phyloP scores from a whole-genome alignment of 2,329 filamentous ascomycete genomes.

The Penicillium sp. region DNA sequence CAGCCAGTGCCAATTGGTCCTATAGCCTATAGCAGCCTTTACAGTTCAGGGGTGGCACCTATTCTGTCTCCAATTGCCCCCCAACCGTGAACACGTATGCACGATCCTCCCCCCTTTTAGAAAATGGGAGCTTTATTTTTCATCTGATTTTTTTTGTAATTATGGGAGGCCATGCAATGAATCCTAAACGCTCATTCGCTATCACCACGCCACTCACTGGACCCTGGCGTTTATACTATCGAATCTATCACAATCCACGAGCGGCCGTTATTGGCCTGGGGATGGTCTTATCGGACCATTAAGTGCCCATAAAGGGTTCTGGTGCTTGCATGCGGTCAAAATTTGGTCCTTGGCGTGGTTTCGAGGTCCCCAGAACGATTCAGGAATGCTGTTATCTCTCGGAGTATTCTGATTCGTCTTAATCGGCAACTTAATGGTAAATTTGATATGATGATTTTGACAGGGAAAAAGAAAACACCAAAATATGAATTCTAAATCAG shows the following conservation, averaged over 20 bases:
- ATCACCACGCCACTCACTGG: conserved; percentile 6
- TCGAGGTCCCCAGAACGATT: conserved; percentile 12
- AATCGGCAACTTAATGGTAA: not conserved
- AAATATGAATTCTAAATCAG: not conserved
- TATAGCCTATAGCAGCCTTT: not conserved
- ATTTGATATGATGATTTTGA: not conserved
- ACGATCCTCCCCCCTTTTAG: not conserved
- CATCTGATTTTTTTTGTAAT: not conserved
- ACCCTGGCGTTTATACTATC: conserved; percentile 14
- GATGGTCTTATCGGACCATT: conserved; percentile 13
- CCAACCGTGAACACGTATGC: not conserved
- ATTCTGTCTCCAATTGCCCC: not conserved
- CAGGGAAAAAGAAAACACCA: not conserved
- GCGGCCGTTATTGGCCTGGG: conserved; percentile 14
- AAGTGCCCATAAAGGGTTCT: not conserved
- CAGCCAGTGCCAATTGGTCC: conserved; percentile 9
- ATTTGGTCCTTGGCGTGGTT: conserved; percentile 7
- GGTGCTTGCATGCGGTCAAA: conserved; percentile 16
- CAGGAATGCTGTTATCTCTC: conserved; percentile 23
- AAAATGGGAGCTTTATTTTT: not conserved
- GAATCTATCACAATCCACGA: conserved; percentile 21
- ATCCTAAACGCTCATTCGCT: conserved; percentile 8
- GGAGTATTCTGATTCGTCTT: conserved; percentile 11
- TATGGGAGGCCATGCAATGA: not conserved
- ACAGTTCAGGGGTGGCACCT: not conserved